Percentiles rank a stretch among this genome's conserved stretches.
Evolutionary conservation across 176 grass and related monocot genomes (phyloP).

Genomic region (Eleusine coracana): DNA sequence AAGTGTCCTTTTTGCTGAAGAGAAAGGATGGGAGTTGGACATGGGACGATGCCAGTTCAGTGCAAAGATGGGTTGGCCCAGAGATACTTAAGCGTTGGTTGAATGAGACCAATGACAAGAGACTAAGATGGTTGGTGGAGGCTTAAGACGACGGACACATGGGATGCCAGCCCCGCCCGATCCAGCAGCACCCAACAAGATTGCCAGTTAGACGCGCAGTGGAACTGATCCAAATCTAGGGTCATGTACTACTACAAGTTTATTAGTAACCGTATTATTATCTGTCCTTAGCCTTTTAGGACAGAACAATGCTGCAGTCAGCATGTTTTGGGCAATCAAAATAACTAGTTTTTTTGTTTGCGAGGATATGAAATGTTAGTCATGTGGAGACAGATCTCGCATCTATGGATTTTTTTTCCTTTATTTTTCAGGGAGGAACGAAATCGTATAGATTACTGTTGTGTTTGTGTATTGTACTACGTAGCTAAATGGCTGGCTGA

Average conservation of each 20-base stretch:
- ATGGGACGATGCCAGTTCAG: background rate
- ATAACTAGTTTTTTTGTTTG: too few species aligned
- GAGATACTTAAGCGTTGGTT: slow-evolving; percentile 4
- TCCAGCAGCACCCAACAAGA: background rate
- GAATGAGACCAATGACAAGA: slow-evolving; percentile 19
- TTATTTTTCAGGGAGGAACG: too few species aligned
- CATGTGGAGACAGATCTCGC: too few species aligned
- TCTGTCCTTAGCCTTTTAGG: background rate
- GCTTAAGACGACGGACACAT: slow-evolving; percentile 42
- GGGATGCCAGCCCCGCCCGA: slow-evolving; percentile 13
- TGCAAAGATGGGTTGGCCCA: background rate
- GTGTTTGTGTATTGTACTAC: too few species aligned
- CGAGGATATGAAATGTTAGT: too few species aligned
- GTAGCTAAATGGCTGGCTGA: too few species aligned
- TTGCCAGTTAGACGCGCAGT: background rate
- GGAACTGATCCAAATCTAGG: background rate
- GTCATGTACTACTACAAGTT: background rate
- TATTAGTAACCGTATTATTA: background rate
- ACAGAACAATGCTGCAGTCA: too few species aligned
- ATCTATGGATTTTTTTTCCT: too few species aligned
- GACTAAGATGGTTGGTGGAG: slow-evolving; percentile 4
- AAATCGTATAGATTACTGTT: too few species aligned
- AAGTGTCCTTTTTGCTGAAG: background rate
- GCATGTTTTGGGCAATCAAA: too few species aligned
- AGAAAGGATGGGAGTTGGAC: background rate